Evolutionary conservation across 176 grass and related monocot genomes (phyloP).

Genomic region (Oryza nivara): DNA sequence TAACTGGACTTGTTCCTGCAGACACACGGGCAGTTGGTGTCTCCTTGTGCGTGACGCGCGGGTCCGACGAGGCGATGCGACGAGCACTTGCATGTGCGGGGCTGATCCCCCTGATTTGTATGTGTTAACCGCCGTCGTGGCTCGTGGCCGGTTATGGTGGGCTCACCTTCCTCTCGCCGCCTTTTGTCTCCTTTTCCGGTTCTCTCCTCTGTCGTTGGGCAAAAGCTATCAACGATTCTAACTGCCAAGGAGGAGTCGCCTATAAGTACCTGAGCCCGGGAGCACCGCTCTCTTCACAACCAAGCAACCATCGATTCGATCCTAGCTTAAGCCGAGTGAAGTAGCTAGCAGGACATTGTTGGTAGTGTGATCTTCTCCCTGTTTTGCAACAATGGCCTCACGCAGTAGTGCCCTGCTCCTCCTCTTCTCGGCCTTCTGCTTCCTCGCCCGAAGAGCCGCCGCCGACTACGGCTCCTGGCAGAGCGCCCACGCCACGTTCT

Average conservation of each 20-base stretch:
- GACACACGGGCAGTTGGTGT: conserved; percentile 39
- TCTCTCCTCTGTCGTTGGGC: not conserved
- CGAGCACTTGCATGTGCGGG: conserved; percentile 64
- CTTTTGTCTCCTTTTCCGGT: conserved; percentile 19
- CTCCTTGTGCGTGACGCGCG: not conserved
- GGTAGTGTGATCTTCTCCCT: not conserved
- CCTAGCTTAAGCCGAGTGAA: not conserved
- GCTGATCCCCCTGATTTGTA: conserved; percentile 53
- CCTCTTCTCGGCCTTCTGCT: conserved; percentile 45
- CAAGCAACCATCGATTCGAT: conserved; percentile 51
- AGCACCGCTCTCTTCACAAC: conserved; percentile 60
- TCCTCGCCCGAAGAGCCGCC: conserved; percentile 34
- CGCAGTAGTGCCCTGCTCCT: conserved; percentile 43
- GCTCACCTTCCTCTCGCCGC: conserved; percentile 2
- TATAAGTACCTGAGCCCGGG: conserved; percentile 56
- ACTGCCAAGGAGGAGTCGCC: conserved; percentile 43
- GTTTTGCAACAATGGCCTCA: conserved; percentile 49
- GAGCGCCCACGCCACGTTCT: conserved; percentile 87
- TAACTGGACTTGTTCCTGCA: not conserved
- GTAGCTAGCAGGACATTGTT: not conserved
- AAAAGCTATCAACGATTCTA: conserved; percentile 62
- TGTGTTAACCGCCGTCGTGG: conserved; percentile 57
- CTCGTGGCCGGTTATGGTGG: conserved; percentile 36
- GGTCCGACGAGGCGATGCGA: conserved; percentile 35
- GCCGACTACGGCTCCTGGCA: conserved; percentile 67